Conservation (phyloP, 1,284 basidiomycete genomes). For the Cutaneotrichosporon dermatis region DNA sequence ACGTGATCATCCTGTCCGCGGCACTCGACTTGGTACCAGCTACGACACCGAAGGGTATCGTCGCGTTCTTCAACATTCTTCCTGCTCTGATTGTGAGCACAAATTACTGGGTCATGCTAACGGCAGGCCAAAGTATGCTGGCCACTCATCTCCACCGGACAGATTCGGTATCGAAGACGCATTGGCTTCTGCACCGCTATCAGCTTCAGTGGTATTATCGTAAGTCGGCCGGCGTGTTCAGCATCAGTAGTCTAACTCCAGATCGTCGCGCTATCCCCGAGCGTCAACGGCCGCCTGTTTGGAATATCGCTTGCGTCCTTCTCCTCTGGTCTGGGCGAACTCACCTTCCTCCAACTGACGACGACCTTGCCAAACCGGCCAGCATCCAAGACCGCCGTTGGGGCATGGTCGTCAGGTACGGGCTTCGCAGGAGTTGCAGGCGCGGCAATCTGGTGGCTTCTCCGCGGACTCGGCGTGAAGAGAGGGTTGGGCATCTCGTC, state of each 20-base stretch:
- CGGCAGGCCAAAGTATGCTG: slow-evolving; percentile 74
- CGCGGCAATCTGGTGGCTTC: slow-evolving; percentile 90
- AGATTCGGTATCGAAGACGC: slow-evolving; percentile 70
- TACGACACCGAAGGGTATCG: slow-evolving; percentile 79
- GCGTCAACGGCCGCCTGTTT: slow-evolving; percentile 65
- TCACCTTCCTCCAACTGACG: slow-evolving; percentile 90
- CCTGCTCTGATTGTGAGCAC: slow-evolving; percentile 57
- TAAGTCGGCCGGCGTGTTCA: too few species aligned
- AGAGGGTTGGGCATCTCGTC: slow-evolving; percentile 72
- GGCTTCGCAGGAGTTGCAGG: slow-evolving; percentile 91
- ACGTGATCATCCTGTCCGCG: slow-evolving; percentile 93
- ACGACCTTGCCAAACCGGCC: slow-evolving; percentile 57
- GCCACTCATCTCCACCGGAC: slow-evolving; percentile 82
- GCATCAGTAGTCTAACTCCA: too few species aligned
- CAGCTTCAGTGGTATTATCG: slow-evolving; percentile 76
- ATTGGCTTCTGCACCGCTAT: slow-evolving; percentile 69
- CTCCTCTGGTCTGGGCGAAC: slow-evolving; percentile 84
- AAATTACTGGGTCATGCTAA: slow-evolving; percentile 20
- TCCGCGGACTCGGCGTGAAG: slow-evolving; percentile 78
- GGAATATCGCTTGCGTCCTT: slow-evolving; percentile 89
- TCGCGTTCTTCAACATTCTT: slow-evolving; percentile 85
- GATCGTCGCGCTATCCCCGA: slow-evolving; percentile 75
- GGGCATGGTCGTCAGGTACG: slow-evolving; percentile 81
- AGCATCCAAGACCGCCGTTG: slow-evolving; percentile 51
- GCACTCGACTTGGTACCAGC: slow-evolving; percentile 90